Evolutionary conservation across 2,329 filamentous ascomycete species (phyloP), one percentile per base, ranked within the genome.

Genomic region (Pseudophaeomoniella oleicola): DNA sequence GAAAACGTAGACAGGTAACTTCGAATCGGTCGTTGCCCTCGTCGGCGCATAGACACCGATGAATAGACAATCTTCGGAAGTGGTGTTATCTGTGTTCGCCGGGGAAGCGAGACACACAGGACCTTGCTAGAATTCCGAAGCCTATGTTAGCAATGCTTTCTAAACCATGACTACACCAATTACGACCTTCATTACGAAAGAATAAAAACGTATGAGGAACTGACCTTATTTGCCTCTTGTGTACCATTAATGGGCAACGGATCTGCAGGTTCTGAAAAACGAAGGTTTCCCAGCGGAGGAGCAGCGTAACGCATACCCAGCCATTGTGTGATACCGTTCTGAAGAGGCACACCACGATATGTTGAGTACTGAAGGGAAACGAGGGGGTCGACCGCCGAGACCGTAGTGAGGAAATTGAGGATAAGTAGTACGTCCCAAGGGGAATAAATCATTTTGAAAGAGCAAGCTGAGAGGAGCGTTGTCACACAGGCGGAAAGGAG

Each of bases 231-330:
- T 14, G 79, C 79, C 38, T 63, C 47, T 39, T 74, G 66, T 3
- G 71, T 50, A 2, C 57, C 60, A 2, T 55, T 40, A 13, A 62
- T 57, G 2, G 52, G 45, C 0, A 57, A 43, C 2, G 81, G 81
- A 51, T 82, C 75, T 46, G 69, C 60, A 0, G 83, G 80, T 10
- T 75, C 72, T 37, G 66, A 62, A 50, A 86, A 88, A 14, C 83
- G 68, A 41, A 82, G 51, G 4, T 69, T 47, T 1, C 75, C 78
- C 2, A 80, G 39, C 0, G 82, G 82, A 11, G 81, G 64, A 4
- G 78, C 75, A 1, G 81, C 82, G 59, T 75, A 90, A 31, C 80
- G 72, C 43, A 90, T 72, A 1, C 81, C 82, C 5, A 83, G 66
- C 79, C 80, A 88, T 53, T 78, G 67, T 2, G 70, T 74, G 34